These are phyloP conservation scores for Talaromyces ruber DNA, from an alignment of 495 filamentous ascomycete genomes.

Conservation along the genomic window DNA sequence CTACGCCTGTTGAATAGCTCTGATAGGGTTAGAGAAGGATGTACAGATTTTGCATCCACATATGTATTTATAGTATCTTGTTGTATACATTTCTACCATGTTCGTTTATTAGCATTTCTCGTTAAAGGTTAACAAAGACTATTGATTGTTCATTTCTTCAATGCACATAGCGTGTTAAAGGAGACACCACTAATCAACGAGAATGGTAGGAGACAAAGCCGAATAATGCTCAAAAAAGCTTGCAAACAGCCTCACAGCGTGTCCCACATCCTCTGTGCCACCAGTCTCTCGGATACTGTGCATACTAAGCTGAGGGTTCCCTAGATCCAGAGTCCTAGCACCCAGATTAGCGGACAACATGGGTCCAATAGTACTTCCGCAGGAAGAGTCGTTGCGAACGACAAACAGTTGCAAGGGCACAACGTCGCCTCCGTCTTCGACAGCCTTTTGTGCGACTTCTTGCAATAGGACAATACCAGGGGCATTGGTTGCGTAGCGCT, in stretches of 20 bases:
- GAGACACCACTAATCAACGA: constrained; percentile 51
- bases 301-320: constrained; percentile 95
- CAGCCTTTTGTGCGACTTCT: constrained; percentile 66
- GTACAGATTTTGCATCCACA: neutral
- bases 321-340: constrained; percentile 80
- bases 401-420: constrained; percentile 94
- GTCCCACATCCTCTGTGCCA: constrained; percentile 78
- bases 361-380: constrained; percentile 93
- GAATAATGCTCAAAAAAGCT: constrained; percentile 80
- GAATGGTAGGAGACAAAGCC: constrained; percentile 68
- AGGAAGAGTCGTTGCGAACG: constrained; percentile 88
- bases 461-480: constrained; percentile 89
- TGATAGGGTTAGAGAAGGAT: neutral
- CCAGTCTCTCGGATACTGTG: constrained; percentile 93
- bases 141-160: neutral
- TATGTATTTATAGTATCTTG: constrained; percentile 1
- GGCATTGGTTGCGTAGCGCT: constrained; percentile 90
- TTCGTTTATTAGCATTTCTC: neutral
- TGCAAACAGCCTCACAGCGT: constrained; percentile 79
- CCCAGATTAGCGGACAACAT: constrained; percentile 85
- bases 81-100: neutral
- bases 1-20: neutral
- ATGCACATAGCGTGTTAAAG: neutral
- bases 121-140: neutral
- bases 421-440: constrained; percentile 34